Evolutionary conservation across 768 basidiomycete species (phyloP).

Genomic region (Gloeostereum incarnatum): DNA sequence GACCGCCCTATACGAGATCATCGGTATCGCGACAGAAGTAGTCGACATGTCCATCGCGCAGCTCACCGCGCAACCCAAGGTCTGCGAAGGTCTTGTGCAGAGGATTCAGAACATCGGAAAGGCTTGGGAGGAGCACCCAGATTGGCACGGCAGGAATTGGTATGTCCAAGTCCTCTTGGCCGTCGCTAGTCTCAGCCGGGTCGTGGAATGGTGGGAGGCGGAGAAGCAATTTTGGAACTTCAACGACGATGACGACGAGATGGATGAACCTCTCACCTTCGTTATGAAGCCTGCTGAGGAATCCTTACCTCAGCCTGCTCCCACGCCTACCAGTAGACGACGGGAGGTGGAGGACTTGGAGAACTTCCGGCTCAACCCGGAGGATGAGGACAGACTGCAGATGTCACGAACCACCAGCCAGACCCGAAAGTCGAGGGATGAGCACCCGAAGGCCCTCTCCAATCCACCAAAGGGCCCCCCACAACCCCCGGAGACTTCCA

Average conservation of each 20-base stretch:
- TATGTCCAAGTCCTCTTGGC: conserved; percentile 95
- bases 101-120: conserved; percentile 87
- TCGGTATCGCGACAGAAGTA: conserved; percentile 88
- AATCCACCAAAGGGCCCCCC: conserved; percentile 14
- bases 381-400: conserved; percentile 42
- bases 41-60: conserved; percentile 82
- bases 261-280: conserved; percentile 86
- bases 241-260: conserved; percentile 83
- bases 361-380: conserved; percentile 37
- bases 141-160: conserved; percentile 97
- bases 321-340: conserved; percentile 27
- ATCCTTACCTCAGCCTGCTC: conserved; percentile 18
- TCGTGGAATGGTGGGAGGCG: conserved; percentile 99
- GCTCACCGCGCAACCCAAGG: conserved; percentile 77
- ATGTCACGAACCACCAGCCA: conserved; percentile 40
- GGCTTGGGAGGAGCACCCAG: conserved; percentile 96
- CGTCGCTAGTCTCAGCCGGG: conserved; percentile 90
- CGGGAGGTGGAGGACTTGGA: conserved; percentile 29
- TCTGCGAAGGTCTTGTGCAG: conserved; percentile 81
- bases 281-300: conserved; percentile 87
- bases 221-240: conserved; percentile 99
- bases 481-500: conserved; percentile 23
- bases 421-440: conserved; percentile 48
- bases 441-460: conserved; percentile 39
- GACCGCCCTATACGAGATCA: conserved; percentile 84